Evolutionary conservation across 305 asterid species (phyloP).

Genomic region (Fraxinus paxiana): DNA sequence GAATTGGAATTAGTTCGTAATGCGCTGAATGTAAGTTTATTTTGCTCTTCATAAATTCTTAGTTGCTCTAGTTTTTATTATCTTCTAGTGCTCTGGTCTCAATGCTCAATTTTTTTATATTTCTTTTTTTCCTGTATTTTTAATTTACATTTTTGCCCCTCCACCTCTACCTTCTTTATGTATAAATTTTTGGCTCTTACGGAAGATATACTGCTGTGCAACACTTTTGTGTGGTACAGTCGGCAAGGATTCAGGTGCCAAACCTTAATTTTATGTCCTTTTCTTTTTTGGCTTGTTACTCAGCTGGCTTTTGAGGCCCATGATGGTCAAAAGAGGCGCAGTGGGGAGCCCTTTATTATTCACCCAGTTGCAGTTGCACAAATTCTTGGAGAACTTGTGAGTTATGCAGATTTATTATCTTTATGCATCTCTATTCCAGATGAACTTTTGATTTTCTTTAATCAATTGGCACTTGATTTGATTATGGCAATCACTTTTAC

Average conservation of each 20-base stretch:
- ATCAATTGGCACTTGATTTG: background rate
- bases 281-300: constrained; percentile 17
- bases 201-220: background rate
- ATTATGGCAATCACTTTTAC: background rate
- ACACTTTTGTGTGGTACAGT: background rate
- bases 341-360: constrained; percentile 90
- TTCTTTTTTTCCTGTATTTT: background rate
- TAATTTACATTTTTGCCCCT: background rate
- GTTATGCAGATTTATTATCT: constrained; percentile 22
- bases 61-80: background rate
- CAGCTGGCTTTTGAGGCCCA: constrained; percentile 95
- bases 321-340: constrained; percentile 93
- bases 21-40: constrained; percentile 67
- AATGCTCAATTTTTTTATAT: background rate
- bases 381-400: constrained; percentile 89
- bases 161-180: background rate
- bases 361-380: constrained; percentile 97
- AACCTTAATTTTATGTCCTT: background rate
- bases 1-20: constrained; percentile 69
- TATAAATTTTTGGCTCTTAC: background rate
- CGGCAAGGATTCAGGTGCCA: background rate
- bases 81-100: background rate
- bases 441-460: background rate
- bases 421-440: background rate
- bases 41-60: background rate